These are phyloP conservation scores for Boletus rubroflammeus DNA, from an alignment of 768 basidiomycete genomes.

Conservation along the genomic window DNA sequence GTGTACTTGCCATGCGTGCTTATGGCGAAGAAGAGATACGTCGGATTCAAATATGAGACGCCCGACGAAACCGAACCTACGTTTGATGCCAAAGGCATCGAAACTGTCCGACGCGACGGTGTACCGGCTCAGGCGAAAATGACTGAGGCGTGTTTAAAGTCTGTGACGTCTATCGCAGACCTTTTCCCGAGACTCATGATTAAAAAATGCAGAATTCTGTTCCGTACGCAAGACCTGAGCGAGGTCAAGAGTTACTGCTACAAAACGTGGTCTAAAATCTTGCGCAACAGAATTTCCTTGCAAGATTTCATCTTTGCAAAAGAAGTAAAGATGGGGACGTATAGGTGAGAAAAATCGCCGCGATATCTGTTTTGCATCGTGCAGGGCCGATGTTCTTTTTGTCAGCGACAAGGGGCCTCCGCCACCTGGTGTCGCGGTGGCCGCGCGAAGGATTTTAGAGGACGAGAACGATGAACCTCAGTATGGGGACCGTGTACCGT, in stretches of 20 bases:
- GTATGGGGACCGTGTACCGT: too few relatives aligned
- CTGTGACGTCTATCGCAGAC: conserved; percentile 13
- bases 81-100: conserved; percentile 98
- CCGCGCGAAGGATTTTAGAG: too few relatives aligned
- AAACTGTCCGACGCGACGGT: conserved; percentile 92
- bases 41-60: conserved; percentile 89
- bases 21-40: conserved; percentile 98
- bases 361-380: background rate
- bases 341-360: conserved; percentile 75
- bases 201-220: conserved; percentile 72
- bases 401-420: conserved; percentile 77
- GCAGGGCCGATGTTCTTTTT: background rate
- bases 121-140: conserved; percentile 90
- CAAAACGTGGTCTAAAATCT: conserved; percentile 77
- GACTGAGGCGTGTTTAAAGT: conserved; percentile 89
- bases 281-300: conserved; percentile 76
- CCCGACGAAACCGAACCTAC: conserved; percentile 72
- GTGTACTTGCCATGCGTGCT: conserved; percentile 93
- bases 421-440: conserved; percentile 89
- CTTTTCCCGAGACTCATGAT: background rate
- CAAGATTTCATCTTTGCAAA: conserved; percentile 96
- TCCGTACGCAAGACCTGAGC: conserved; percentile 86
- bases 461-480: too few relatives aligned
- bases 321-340: conserved; percentile 90
- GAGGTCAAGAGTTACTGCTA: conserved; percentile 86